phyloP scores from a whole-genome alignment of 1,139 yeast species.

The Barnettozyma hawaiiensis region DNA sequence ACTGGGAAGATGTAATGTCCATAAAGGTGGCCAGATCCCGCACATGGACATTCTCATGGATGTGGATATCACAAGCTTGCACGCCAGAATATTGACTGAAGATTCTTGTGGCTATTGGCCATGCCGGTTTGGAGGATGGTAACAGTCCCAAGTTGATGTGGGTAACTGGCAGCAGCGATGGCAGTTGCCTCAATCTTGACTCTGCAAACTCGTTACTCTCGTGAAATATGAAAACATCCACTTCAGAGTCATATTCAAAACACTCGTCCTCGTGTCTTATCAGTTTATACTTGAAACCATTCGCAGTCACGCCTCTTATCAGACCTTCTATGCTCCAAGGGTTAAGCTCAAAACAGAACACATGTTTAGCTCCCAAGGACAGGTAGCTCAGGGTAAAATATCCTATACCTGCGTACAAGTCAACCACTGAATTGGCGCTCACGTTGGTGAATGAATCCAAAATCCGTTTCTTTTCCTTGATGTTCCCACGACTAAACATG shows the following conservation, averaged over 20 bases:
- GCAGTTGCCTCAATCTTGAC: slow-evolving; percentile 33
- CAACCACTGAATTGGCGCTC: slow-evolving; percentile 45
- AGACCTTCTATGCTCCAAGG: slow-evolving; percentile 82
- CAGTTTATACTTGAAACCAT: slow-evolving; percentile 38
- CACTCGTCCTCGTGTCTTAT: slow-evolving; percentile 29
- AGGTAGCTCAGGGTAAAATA: slow-evolving; percentile 74
- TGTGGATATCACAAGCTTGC: slow-evolving; percentile 39
- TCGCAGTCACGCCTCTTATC: slow-evolving; percentile 45
- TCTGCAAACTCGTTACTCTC: slow-evolving; percentile 56
- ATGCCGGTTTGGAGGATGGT: slow-evolving; percentile 61
- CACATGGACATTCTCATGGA: slow-evolving; percentile 69
- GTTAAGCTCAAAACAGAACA: slow-evolving; percentile 80
- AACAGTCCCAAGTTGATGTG: slow-evolving; percentile 77
- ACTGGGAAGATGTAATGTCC: slow-evolving; percentile 11
- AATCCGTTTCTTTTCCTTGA: slow-evolving; percentile 72
- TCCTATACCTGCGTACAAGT: slow-evolving; percentile 82
- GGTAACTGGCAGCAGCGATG: slow-evolving; percentile 24
- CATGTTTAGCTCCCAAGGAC: slow-evolving; percentile 42
- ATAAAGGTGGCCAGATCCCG: slow-evolving; percentile 37
- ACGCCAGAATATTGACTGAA: slow-evolving; percentile 19
- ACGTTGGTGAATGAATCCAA: slow-evolving; percentile 34
- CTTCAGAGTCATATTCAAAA: slow-evolving; percentile 27
- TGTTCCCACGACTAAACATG: slow-evolving; percentile 88
- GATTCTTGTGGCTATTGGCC: slow-evolving; percentile 43
- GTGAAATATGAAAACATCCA: slow-evolving; percentile 42